These are phyloP conservation scores for Phytomonas sp. DNA, from an alignment of 208 protist species.

Conservation along the genomic window DNA sequence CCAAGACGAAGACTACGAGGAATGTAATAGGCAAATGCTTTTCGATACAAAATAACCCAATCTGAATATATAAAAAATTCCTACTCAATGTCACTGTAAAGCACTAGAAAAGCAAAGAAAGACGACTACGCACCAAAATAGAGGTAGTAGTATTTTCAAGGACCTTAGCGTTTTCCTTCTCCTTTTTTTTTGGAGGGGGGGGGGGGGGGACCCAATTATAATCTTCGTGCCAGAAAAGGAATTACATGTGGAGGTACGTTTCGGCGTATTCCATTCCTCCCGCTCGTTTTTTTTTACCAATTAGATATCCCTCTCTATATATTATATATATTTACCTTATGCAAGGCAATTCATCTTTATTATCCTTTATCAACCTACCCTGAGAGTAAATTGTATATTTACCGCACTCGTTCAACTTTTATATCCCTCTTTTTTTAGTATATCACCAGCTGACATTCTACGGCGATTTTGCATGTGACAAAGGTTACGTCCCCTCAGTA, in stretches of 20 bases:
- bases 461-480: neutral
- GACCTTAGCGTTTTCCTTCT: neutral
- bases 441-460: neutral
- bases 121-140: constrained; percentile 1
- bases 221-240: neutral
- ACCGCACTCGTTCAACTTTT: neutral
- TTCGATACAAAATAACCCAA: neutral
- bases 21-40: neutral
- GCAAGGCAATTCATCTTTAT: neutral
- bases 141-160: neutral
- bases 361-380: neutral
- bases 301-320: constrained; percentile 9
- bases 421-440: neutral
- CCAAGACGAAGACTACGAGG: neutral
- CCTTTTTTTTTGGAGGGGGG: neutral
- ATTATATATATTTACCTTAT: neutral
- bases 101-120: neutral
- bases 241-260: neutral
- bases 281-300: constrained; percentile 12
- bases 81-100: neutral
- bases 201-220: constrained; percentile 4
- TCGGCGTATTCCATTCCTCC: constrained; percentile 5
- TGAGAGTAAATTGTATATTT: neutral
- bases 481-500: neutral
- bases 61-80: neutral